Percentiles rank a stretch among this genome's conserved stretches.
These are phyloP conservation scores for Geotrichum restrictum DNA, from an alignment of 1,139 yeast species.

Conservation along the genomic window DNA sequence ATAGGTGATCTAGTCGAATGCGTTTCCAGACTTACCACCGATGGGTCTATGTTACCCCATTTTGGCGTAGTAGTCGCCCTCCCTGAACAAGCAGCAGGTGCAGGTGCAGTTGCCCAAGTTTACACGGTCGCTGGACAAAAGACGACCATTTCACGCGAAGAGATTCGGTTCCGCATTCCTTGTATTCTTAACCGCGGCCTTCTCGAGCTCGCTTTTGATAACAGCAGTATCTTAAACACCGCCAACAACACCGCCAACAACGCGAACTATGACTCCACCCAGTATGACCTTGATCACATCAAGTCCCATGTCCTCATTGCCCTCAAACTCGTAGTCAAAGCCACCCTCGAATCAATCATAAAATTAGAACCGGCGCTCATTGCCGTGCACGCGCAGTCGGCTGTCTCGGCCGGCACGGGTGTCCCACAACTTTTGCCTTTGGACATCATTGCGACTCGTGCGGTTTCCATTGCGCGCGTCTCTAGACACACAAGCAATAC, in stretches of 20 bases:
- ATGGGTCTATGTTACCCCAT: too few relatives aligned
- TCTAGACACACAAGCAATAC: not conserved
- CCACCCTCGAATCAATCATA: slow-evolving; percentile 9
- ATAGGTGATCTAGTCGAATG: slow-evolving; percentile 14
- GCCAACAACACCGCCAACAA: too few relatives aligned
- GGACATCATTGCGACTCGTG: slow-evolving; percentile 13
- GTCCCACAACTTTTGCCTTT: slow-evolving; percentile 5
- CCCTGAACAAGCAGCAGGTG: too few relatives aligned
- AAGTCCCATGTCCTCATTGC: slow-evolving; percentile 4
- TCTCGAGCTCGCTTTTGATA: not conserved
- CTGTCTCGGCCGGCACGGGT: slow-evolving; percentile 8
- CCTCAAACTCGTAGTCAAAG: slow-evolving; percentile 10
- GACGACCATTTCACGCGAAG: too few relatives aligned
- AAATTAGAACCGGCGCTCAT: slow-evolving; percentile 12
- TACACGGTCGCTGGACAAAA: too few relatives aligned
- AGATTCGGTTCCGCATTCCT: slow-evolving; percentile 11
- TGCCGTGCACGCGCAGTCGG: slow-evolving; percentile 16
- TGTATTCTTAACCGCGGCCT: slow-evolving; percentile 1
- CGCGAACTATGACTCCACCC: too few relatives aligned
- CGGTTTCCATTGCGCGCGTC: slow-evolving; percentile 12
- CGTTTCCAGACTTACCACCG: not conserved
- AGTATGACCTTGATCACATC: too few relatives aligned
- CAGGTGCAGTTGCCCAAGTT: too few relatives aligned
- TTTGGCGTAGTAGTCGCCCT: too few relatives aligned
- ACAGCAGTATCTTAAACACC: too few relatives aligned